These are phyloP conservation scores for Cladorrhinum sp. DNA, from an alignment of 2,329 filamentous ascomycete genomes.

Conservation along the genomic window DNA sequence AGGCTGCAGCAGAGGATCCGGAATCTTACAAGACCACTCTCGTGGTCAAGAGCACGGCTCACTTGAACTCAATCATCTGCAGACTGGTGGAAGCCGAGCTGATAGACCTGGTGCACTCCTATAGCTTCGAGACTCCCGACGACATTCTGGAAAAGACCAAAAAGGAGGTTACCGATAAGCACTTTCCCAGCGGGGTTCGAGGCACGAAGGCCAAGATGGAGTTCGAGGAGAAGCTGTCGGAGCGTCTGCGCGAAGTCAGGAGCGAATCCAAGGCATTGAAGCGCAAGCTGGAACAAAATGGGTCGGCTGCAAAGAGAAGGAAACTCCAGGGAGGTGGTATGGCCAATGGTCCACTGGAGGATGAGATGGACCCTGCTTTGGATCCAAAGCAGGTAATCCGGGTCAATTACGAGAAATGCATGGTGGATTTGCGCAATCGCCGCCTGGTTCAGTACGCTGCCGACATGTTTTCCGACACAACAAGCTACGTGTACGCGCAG, in stretches of 20 bases:
- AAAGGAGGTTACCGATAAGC: conserved; percentile 54
- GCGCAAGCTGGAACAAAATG: conserved; percentile 46
- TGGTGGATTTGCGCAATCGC: conserved; percentile 77
- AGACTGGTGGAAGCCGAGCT: conserved; percentile 63
- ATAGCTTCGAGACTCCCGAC: conserved; percentile 57
- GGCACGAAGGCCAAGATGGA: conserved; percentile 66
- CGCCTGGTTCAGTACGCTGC: conserved; percentile 71
- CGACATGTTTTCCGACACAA: conserved; percentile 67
- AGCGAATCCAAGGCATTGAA: conserved; percentile 51
- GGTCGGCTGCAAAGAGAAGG: conserved; percentile 48
- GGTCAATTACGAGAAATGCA: conserved; percentile 81
- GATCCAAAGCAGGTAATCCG: conserved; percentile 68
- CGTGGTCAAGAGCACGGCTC: conserved; percentile 43
- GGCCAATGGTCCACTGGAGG: conserved; percentile 40
- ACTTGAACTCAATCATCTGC: conserved; percentile 50
- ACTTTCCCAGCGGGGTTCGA: conserved; percentile 52
- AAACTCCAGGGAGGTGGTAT: conserved; percentile 49
- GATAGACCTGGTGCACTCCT: conserved; percentile 59
- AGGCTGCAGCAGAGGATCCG: conserved; percentile 26
- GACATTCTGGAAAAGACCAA: conserved; percentile 63
- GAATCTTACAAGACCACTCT: conserved; percentile 33
- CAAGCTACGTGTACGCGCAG: conserved; percentile 73
- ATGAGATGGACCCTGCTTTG: conserved; percentile 40
- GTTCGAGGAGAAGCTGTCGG: conserved; percentile 54
- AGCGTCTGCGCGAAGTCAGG: conserved; percentile 52